Evolutionary conservation across 768 basidiomycete species (phyloP).

Genomic region (Lactifluus echinatus): DNA sequence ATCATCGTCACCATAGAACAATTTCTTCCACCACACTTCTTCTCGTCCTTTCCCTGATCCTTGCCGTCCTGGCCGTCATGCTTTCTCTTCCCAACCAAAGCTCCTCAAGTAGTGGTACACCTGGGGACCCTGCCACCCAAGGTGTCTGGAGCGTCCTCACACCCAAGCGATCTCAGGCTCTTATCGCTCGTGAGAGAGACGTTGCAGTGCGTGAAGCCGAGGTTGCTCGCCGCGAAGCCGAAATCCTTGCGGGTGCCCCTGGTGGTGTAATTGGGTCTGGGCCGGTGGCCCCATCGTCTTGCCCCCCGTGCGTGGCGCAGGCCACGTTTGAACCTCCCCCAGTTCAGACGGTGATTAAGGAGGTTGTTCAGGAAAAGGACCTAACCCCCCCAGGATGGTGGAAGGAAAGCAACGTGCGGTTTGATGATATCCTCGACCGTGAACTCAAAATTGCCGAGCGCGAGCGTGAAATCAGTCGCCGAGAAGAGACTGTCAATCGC

Average conservation of each 20-base stretch:
- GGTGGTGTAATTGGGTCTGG: conserved; percentile 63
- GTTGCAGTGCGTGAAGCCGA: conserved; percentile 81
- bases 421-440: conserved; percentile 76
- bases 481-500: conserved; percentile 78
- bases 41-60: conserved; percentile 74
- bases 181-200: conserved; percentile 69
- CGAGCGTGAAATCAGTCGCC: conserved; percentile 78
- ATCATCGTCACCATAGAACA: conserved; percentile 72
- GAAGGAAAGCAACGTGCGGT: conserved; percentile 54
- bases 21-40: conserved; percentile 86
- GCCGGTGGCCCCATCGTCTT: conserved; percentile 31
- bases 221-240: conserved; percentile 83
- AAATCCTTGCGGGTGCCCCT: conserved; percentile 72
- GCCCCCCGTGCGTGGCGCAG: conserved; percentile 52
- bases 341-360: conserved; percentile 77
- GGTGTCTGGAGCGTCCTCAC: conserved; percentile 68
- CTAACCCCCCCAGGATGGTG: conserved; percentile 76
- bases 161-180: conserved; percentile 74
- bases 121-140: conserved; percentile 28
- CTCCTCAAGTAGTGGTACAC: conserved; percentile 26
- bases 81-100: conserved; percentile 65
- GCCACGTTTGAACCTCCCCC: conserved; percentile 48
- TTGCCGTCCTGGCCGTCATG: conserved; percentile 88
- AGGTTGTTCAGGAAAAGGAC: conserved; percentile 76
- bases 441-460: conserved; percentile 80